These are phyloP conservation scores for Saccharomycopsis sp. DNA, from an alignment of 805 yeast genomes.

Conservation along the genomic window DNA sequence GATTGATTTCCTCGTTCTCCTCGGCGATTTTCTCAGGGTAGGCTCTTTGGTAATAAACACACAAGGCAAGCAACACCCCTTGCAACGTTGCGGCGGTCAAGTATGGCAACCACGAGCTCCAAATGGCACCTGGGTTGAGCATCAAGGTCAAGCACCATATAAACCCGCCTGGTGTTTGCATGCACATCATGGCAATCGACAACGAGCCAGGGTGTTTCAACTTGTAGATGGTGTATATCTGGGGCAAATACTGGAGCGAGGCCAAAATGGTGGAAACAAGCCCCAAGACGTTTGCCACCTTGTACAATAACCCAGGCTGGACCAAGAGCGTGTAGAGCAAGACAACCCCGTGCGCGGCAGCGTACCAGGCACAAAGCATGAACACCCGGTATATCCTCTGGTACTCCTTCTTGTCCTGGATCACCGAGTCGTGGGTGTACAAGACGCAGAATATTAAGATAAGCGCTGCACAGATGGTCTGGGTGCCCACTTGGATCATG, in stretches of 20 bases:
- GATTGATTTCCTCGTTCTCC: background rate
- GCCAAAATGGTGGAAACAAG: conserved; percentile 55
- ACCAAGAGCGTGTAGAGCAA: conserved; percentile 26
- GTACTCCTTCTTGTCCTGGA: conserved; percentile 39
- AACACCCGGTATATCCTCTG: conserved; percentile 33
- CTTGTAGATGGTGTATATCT: conserved; percentile 56
- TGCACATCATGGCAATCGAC: conserved; percentile 70
- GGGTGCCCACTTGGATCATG: conserved; percentile 56
- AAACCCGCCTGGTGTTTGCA: conserved; percentile 87
- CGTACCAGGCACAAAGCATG: conserved; percentile 33
- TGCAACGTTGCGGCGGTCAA: conserved; percentile 65
- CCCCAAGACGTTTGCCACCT: conserved; percentile 55
- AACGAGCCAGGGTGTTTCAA: conserved; percentile 74
- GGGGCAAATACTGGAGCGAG: conserved; percentile 70
- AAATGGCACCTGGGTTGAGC: conserved; percentile 62
- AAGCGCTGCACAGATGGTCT: conserved; percentile 48
- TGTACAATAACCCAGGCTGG: conserved; percentile 22
- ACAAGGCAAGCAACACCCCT: conserved; percentile 50
- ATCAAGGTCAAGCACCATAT: conserved; percentile 68
- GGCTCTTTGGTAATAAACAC: conserved; percentile 39
- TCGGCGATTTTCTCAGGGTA: background rate
- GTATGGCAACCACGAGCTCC: conserved; percentile 85
- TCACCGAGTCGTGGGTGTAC: conserved; percentile 37
- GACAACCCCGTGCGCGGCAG: conserved; percentile 27
- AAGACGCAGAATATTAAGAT: conserved; percentile 48